phyloP scores from a whole-genome alignment of 495 filamentous ascomycete species.

The Neurospora hispaniola region DNA sequence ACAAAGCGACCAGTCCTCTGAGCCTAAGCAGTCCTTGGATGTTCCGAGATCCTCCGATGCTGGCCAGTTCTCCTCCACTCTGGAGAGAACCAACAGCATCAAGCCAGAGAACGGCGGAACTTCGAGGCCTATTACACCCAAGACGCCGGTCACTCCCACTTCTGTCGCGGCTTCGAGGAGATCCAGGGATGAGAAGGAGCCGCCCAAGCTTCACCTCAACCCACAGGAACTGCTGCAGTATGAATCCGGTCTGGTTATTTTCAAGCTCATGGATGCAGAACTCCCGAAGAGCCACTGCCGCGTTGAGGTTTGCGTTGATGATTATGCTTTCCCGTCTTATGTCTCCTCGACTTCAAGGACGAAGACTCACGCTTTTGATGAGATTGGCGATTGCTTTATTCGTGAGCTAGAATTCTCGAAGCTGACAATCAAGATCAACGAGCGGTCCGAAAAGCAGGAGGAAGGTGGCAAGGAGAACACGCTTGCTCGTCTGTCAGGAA shows the following conservation, averaged over 20 bases:
- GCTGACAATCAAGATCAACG: slow-evolving; percentile 75
- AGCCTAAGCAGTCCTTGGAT: slow-evolving; percentile 26
- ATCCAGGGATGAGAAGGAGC: slow-evolving; percentile 46
- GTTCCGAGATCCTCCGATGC: slow-evolving; percentile 28
- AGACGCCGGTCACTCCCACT: slow-evolving; percentile 25
- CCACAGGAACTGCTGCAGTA: slow-evolving; percentile 72
- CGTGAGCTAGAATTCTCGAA: slow-evolving; percentile 92
- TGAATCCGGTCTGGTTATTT: slow-evolving; percentile 87
- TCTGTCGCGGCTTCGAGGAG: slow-evolving; percentile 34
- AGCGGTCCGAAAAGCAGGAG: slow-evolving; percentile 63
- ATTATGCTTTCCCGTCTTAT: slow-evolving; percentile 86
- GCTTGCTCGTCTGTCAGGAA: slow-evolving; percentile 72
- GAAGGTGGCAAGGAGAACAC: slow-evolving; percentile 57
- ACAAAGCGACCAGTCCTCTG: slow-evolving; percentile 11
- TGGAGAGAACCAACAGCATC: slow-evolving; percentile 22
- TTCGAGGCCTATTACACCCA: slow-evolving; percentile 19
- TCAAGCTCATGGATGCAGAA: slow-evolving; percentile 83
- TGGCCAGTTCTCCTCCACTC: slow-evolving; percentile 23
- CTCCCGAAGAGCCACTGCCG: slow-evolving; percentile 64
- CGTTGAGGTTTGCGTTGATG: slow-evolving; percentile 87
- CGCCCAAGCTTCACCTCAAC: slow-evolving; percentile 67
- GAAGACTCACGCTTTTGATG: slow-evolving; percentile 60
- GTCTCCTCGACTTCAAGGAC: slow-evolving; percentile 60
- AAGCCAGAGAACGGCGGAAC: slow-evolving; percentile 9
- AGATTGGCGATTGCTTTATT: slow-evolving; percentile 91